These are phyloP conservation scores for Gamarada debralockiae DNA, from an alignment of 495 filamentous ascomycete species.

Conservation along the genomic window DNA sequence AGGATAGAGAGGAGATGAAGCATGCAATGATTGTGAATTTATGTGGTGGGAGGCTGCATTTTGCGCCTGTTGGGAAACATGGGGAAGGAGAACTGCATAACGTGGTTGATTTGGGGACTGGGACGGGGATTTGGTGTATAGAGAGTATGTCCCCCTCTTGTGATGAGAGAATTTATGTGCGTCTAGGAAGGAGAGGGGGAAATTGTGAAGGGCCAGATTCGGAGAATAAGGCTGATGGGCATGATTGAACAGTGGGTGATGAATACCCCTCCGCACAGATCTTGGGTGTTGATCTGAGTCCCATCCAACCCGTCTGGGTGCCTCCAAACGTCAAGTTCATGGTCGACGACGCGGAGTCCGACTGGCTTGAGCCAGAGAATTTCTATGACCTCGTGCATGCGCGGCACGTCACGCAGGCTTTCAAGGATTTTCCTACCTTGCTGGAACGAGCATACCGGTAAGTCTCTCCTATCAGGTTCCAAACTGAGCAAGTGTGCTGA, in stretches of 20 bases:
- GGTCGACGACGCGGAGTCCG: conserved; percentile 31
- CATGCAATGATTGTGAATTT: neutral
- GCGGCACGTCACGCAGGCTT: conserved; percentile 40
- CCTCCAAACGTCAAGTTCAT: conserved; percentile 15
- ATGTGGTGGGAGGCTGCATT: neutral
- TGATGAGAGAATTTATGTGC: neutral
- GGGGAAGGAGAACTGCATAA: too few species aligned
- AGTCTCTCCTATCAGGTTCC: neutral
- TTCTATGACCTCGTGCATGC: conserved; percentile 44
- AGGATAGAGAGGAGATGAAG: conserved; percentile 7
- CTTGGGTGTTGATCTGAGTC: conserved; percentile 44
- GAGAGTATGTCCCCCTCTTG: too few species aligned
- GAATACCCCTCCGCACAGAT: conserved; percentile 24
- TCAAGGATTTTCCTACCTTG: conserved; percentile 38
- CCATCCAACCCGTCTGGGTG: conserved; percentile 35
- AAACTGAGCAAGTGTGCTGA: neutral
- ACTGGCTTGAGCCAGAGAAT: conserved; percentile 26
- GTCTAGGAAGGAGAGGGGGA: neutral
- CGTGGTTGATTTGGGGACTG: conserved; percentile 10
- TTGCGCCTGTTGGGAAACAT: conserved; percentile 21
- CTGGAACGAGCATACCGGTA: conserved; percentile 24
- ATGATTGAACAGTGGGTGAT: conserved; percentile 34
- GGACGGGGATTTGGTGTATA: conserved; percentile 25
- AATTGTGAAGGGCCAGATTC: conserved; percentile 35
- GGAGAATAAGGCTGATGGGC: too few species aligned